phyloP scores from a whole-genome alignment of 1,284 basidiomycete species.

The Malassezia cuniculi region DNA sequence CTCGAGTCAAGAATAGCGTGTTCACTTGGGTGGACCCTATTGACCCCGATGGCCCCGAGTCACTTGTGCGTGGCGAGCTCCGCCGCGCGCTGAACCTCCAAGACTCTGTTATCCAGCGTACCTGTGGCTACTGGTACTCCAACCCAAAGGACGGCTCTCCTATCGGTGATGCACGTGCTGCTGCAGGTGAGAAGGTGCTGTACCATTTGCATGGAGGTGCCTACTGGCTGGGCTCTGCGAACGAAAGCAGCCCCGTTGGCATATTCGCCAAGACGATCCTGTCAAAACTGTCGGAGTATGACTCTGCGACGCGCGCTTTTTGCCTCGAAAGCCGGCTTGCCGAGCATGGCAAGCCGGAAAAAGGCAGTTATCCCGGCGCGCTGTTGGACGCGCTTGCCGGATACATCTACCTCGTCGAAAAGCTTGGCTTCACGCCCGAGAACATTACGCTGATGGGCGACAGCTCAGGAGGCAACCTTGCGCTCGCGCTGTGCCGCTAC shows the following conservation, averaged over 20 bases:
- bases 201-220: conserved; percentile 38
- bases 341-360: conserved; percentile 20
- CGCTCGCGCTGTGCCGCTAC: conserved; percentile 49
- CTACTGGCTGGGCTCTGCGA: conserved; percentile 24
- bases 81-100: conserved; percentile 24
- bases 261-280: background rate
- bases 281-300: background rate
- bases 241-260: conserved; percentile 5
- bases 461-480: conserved; percentile 60
- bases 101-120: conserved; percentile 15
- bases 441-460: conserved; percentile 59
- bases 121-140: conserved; percentile 36
- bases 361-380: conserved; percentile 35
- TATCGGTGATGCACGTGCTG: conserved; percentile 6
- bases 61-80: conserved; percentile 33
- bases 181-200: conserved; percentile 27
- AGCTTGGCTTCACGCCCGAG: conserved; percentile 35
- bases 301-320: conserved; percentile 19
- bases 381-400: conserved; percentile 33
- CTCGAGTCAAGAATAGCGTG: conserved; percentile 27
- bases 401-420: conserved; percentile 32
- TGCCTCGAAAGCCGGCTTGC: conserved; percentile 36
- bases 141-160: conserved; percentile 3
- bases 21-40: conserved; percentile 30
- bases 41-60: conserved; percentile 17